Conservation (phyloP, 2,329 filamentous ascomycete species). For the Juglanconis juglandina region DNA sequence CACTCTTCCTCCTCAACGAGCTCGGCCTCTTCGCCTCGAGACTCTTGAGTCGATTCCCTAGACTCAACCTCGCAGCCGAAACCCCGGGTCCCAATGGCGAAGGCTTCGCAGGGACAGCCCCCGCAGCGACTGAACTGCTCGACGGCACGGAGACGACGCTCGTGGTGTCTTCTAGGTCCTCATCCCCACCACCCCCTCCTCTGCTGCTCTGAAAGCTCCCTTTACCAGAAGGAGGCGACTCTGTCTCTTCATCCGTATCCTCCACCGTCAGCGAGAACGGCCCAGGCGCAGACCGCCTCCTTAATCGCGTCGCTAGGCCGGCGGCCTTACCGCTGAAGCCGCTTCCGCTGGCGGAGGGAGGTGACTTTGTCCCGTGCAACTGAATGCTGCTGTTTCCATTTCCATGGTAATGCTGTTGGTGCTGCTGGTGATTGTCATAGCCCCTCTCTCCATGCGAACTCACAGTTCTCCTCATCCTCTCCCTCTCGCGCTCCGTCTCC, state of each 20-base stretch:
- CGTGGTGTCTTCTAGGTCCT: slow-evolving; percentile 32
- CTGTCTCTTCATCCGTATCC: slow-evolving; percentile 28
- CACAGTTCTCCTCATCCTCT: slow-evolving; percentile 4
- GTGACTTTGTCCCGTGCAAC: slow-evolving; percentile 3
- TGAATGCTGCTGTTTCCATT: slow-evolving; percentile 19
- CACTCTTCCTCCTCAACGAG: slow-evolving; percentile 2
- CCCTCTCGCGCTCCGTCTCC: slow-evolving; percentile 30
- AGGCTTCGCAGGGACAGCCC: slow-evolving; percentile 18
- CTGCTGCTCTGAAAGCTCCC: slow-evolving; percentile 18
- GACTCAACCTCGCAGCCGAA: slow-evolving; percentile 44
- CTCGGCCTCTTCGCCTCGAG: slow-evolving; percentile 10
- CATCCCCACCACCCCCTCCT: slow-evolving; percentile 30
- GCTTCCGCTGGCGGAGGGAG: slow-evolving; percentile 18
- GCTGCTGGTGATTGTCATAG: not conserved
- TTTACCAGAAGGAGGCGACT: slow-evolving; percentile 1
- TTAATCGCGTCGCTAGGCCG: slow-evolving; percentile 16
- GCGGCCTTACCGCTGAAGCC: slow-evolving; percentile 3
- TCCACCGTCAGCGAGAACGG: slow-evolving; percentile 19
- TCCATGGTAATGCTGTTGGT: not conserved
- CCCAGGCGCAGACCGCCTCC: slow-evolving; percentile 27
- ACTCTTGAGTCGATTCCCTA: slow-evolving; percentile 47
- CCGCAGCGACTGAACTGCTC: not conserved
- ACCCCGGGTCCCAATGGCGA: slow-evolving; percentile 26
- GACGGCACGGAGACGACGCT: slow-evolving; percentile 27
- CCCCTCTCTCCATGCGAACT: slow-evolving; percentile 11